Base-by-base conservation (phyloP, 352 stramenopile species). In the Phytopythium helicoides region DNA sequence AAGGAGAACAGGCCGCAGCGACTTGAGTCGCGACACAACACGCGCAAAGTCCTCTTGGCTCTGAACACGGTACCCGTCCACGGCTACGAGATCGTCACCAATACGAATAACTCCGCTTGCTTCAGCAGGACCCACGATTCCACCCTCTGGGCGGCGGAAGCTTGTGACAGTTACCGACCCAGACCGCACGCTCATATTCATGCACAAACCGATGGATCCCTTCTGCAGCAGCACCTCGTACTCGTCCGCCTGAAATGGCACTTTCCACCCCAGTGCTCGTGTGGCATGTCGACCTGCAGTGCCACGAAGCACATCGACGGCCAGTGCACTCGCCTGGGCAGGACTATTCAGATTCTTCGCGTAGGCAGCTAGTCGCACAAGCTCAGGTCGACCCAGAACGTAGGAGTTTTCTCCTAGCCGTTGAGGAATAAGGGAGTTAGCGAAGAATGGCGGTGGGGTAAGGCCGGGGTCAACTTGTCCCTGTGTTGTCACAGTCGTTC, bases 111-210 rank as follows among this genome's bases (percentile, higher is more conserved):
- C 80, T 7, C 82, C 82, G 33, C 82, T 89, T 14, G 82, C 82
- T 65, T 95, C 85, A 9, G 82, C 85, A 16, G 85, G 85, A 25
- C 85, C 85, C 26, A 95, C 82, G 54, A 93, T 71, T 19, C 67
- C 66, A 12, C 69, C 59, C n/a, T 89, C 77, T 3, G 85, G 85
- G 4, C 84, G 81, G 6, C 85, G 79, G 52, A 95, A 95, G 37
- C 85, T 90, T 23, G 84, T 91, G 23, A 95, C 83, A 0, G 73
- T 85, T 38, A 95, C 82, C 8, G 80, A 89, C 10, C 83, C 82
- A 52, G 81, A 62, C 12, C 85, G 78, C 52, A 95, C 81, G 53
- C 83, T 93, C 86, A 95, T 95, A 62, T 95, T 95, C 86, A 95
- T 95, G 58, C 86, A 95, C 26, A 95, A 66, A 3, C 86, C 86